Evolutionary conservation across 2,329 filamentous ascomycete genomes (phyloP), one percentile per base, ranked within the genome.

Genomic region (Dendryphion nanum): DNA sequence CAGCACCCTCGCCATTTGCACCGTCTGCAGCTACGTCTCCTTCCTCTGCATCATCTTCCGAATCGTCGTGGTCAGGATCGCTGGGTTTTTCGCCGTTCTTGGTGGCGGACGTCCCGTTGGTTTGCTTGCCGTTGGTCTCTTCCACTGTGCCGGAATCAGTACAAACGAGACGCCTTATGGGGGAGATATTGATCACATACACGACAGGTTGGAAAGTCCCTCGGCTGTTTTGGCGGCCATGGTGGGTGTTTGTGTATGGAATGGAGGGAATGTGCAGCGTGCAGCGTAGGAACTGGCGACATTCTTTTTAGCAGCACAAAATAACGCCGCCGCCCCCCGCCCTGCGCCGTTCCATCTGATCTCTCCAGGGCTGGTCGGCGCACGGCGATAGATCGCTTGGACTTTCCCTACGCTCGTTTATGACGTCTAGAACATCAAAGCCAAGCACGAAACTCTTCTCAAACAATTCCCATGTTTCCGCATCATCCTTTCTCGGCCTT

Each of bases 21-120:
- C 57, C 60, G 13, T 50, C 52, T n/a, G 68, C 72, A 14, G 68
- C 72, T 57, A 45, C 59, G 18, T 71, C 74, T 29, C 70, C 71
- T 17, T 71, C 73, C 38, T 77, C 74, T 36, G 75, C 72, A 40
- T 73, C 73, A 41, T 79, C 75, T 35, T 79, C 76, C 16, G 75
- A 77, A 42, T 77, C 74, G 38, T 72, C 72, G 47, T 75, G 72
- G 48, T 77, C 75, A 44, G 76, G 72, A 43, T 63, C 57, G 19
- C 46, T 70, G 42, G 71, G 60, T 43, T 66, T 68, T 58, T 51
- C 51, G 44, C 54, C 50, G 45, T 57, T 63, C 15, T n/a, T n/a
- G 29, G 29, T 48, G n/a, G n/a, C n/a, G 18, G 50, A 34, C 7
- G 55, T 34, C 47, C 55, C 55, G 45, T 61, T 60, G 36, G 53